Evolutionary conservation across 2,329 filamentous ascomycete species (phyloP), one percentile per base, ranked within the genome.

Genomic region (Zopfia rhizophila): DNA sequence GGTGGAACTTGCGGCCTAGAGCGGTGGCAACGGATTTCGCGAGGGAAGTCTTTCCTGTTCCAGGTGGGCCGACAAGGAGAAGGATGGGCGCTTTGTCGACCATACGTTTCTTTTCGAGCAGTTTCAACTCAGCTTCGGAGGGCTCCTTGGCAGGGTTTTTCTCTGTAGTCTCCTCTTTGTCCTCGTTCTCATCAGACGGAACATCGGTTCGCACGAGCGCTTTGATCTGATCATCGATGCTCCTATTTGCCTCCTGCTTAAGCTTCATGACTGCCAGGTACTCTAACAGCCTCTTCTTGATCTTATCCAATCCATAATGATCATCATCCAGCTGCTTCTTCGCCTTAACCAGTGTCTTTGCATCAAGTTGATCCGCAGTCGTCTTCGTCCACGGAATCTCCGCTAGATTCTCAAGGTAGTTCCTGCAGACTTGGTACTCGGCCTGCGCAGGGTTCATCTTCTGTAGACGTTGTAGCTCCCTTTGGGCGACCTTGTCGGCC

Each of bases 371-470:
- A 65, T 97, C 93, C 51, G 94, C 87, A 0, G 93, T 97, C 38
- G 84, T 79, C 55, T 86, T 85, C 2, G 87, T 84, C 94, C 94
- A 99, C 0, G 94, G 94, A 37, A 99, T 94, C 68, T 99, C 94
- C 0, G 91, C 83, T 45, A 99, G 76, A 10, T 91, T 97, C 73
- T 99, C 94, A 10, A 99, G 80, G 74, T 97, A 99, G 37, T 91
- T 96, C 55, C 93, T 81, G 56, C 89, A 91, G 10, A 99, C 93
- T 53, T 94, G 90, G 66, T 97, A 97, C 66, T 99, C 94, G 25
- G 95, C 93, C 67, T 97, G 94, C 38, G 90, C 90, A 0, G 94
- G 92, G 63, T 91, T 92, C 90, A 97, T 97, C 77, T 96, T 96
- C 63, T 89, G 89, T 51, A 99, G 75, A 16, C 94, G 82, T 63